Evolutionary conservation across 805 yeast species (phyloP).

Genomic region (Lachancea cidri): DNA sequence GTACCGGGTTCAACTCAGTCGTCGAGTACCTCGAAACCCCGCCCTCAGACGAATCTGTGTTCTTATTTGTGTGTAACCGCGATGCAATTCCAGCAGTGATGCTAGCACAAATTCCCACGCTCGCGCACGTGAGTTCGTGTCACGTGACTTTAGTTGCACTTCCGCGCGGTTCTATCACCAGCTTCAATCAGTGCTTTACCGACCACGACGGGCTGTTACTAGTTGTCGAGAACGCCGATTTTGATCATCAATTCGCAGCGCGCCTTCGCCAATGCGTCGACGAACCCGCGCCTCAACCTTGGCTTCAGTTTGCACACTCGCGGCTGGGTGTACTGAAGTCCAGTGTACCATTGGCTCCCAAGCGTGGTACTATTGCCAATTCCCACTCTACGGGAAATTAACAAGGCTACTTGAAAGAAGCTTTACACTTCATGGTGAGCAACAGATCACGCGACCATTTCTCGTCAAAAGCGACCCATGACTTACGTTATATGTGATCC

Average conservation of each 20-base stretch:
- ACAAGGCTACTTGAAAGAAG: too few relatives aligned
- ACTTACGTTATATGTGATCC: too few relatives aligned
- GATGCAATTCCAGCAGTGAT: conserved; percentile 49
- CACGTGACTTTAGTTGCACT: conserved; percentile 53
- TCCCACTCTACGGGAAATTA: too few relatives aligned
- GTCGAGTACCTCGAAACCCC: conserved; percentile 40
- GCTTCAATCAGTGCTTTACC: conserved; percentile 10
- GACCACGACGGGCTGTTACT: conserved; percentile 23
- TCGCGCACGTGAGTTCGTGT: conserved; percentile 38
- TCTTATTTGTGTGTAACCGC: conserved; percentile 56
- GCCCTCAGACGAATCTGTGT: conserved; percentile 4
- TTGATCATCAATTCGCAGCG: conserved; percentile 18
- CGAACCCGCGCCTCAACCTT: conserved; percentile 16
- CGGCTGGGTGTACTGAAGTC: conserved; percentile 8
- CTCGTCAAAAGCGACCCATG: too few relatives aligned
- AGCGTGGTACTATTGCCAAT: too few relatives aligned
- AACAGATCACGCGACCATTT: neutral
- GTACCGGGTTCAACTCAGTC: conserved; percentile 53
- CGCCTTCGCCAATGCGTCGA: conserved; percentile 17
- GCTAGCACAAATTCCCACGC: conserved; percentile 52
- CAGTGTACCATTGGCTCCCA: conserved; percentile 3
- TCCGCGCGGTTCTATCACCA: conserved; percentile 41
- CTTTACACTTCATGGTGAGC: too few relatives aligned
- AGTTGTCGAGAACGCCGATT: conserved; percentile 17
- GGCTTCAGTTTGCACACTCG: conserved; percentile 17